Base-by-base conservation (phyloP, 2,329 filamentous ascomycete species). In the Blumeria graminis region DNA sequence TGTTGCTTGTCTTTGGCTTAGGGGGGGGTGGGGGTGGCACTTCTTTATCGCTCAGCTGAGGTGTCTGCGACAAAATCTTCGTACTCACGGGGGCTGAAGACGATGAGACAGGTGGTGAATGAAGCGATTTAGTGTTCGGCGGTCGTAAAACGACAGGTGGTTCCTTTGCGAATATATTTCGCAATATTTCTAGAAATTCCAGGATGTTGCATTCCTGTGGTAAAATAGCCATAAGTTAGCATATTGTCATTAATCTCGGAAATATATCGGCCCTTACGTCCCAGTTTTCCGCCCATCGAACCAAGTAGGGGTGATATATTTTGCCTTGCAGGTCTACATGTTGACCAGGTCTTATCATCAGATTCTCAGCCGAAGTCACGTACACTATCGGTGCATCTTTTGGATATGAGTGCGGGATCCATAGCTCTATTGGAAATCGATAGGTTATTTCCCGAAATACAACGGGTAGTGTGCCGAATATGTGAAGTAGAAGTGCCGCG, bases 231-330 rank as follows among this genome's bases (percentile, higher is more conserved):
- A 13, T 51, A 1, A 13, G 45, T 60, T 41, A 60, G 56, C 11
- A 54, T n/a, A 9, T n/a, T 43, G 13, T n/a, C 14, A 5, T 43
- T n/a, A 14, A 8, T 8, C 22, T 13, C 18, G 10, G 10, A 9
- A 13, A 16, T 8, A 18, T 53, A 41, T 39, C 51, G 16, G 33
- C 8, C 79, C 84, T 72, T 69, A 93, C 86, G 78, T 94, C 86
- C 84, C 86, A 92, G 63, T 85, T 90, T 61, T 86, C 81, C 35
- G 76, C 72, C 92, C 92, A 98, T 60, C 87, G 82, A 35, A 87
- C 86, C 51, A 98, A 72, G 68, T 96, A 98, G 39, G 92, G 92
- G 67, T 98, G 92, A 67, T 96, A 98, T 60, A 96, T 79, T 67
- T 86, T 82, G 32, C 92, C 92, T 65, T 96, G 90, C 5, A 86